phyloP scores from a whole-genome alignment of 306 rosid species.

The Quercus wislizeni region DNA sequence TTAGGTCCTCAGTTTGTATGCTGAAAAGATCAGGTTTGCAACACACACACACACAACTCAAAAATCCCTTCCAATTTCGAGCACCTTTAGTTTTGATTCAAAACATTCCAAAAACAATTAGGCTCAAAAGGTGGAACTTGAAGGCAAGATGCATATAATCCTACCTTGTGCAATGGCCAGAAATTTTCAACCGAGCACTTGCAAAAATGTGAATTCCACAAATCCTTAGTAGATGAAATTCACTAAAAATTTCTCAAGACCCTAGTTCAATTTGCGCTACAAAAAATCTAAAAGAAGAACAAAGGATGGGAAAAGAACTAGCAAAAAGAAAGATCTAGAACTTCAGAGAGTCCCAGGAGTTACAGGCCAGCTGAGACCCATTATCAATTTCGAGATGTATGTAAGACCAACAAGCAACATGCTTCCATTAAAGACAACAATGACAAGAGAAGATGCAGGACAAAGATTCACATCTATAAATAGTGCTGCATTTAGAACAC shows the following conservation, averaged over 20 bases:
- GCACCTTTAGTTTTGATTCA: not conserved
- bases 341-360: constrained; percentile 12
- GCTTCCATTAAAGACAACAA: constrained; percentile 9
- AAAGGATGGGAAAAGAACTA: not conserved
- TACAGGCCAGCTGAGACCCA: constrained; percentile 10
- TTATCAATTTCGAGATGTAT: constrained; percentile 13
- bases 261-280: not conserved
- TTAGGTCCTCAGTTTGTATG: not conserved
- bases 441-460: constrained; percentile 2
- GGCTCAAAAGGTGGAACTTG: not conserved
- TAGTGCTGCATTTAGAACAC: not conserved
- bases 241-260: not conserved
- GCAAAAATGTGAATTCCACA: not conserved
- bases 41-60: not conserved
- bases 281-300: not conserved
- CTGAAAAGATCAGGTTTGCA: not conserved
- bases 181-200: constrained; percentile 8
- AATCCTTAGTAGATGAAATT: constrained; percentile 6
- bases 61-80: not conserved
- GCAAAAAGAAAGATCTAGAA: constrained; percentile 11
- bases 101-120: not conserved
- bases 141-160: constrained; percentile 1
- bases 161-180: constrained; percentile 19
- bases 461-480: constrained; percentile 8
- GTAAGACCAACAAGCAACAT: constrained; percentile 11